A percentile compares a stretch with the other conserved stretches of the same genome.
Conservation (phyloP, 2,329 filamentous ascomycete species). For the Aspergillus fructus region DNA sequence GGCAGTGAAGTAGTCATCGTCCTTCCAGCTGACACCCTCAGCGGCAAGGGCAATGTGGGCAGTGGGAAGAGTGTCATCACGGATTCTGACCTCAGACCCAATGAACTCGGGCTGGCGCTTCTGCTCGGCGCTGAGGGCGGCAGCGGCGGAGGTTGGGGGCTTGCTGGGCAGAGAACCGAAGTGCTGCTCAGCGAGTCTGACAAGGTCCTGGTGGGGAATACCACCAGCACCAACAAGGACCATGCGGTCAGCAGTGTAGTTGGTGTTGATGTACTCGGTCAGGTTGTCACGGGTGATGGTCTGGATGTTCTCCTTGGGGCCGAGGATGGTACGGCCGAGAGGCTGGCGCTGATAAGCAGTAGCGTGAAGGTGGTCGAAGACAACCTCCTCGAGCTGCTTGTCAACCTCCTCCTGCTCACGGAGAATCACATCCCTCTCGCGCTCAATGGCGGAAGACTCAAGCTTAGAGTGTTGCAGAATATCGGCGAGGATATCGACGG, state of each 20-base stretch:
- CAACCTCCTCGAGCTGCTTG: constrained; percentile 99
- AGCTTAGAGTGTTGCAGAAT: constrained; percentile 99
- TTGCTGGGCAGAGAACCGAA: constrained; percentile 77
- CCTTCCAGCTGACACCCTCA: constrained; percentile 99
- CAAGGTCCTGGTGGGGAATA: constrained; percentile 88
- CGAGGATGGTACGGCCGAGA: constrained; percentile 94
- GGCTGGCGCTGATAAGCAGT: constrained; percentile 97
- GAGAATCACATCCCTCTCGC: constrained; percentile 97
- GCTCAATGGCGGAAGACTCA: constrained; percentile 87
- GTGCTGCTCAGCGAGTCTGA: constrained; percentile 95
- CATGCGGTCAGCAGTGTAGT: constrained; percentile 99
- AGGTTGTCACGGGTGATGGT: constrained; percentile 92
- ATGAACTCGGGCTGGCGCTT: constrained; percentile 94
- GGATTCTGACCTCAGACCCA: constrained; percentile 91
- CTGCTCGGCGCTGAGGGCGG: constrained; percentile 67
- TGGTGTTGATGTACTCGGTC: constrained; percentile 95
- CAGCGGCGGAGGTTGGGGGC: constrained; percentile 71
- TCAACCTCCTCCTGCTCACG: constrained; percentile 99
- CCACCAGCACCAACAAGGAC: constrained; percentile 95
- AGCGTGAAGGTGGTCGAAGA: constrained; percentile 98
- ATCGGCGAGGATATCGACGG: constrained; percentile 97
- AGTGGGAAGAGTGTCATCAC: constrained; percentile 92
- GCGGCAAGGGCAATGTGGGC: constrained; percentile 98
- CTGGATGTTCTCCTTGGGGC: constrained; percentile 96
- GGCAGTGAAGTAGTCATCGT: constrained; percentile 98